Evolutionary conservation across 768 basidiomycete genomes (phyloP).

Genomic region (Harrya chromipes): DNA sequence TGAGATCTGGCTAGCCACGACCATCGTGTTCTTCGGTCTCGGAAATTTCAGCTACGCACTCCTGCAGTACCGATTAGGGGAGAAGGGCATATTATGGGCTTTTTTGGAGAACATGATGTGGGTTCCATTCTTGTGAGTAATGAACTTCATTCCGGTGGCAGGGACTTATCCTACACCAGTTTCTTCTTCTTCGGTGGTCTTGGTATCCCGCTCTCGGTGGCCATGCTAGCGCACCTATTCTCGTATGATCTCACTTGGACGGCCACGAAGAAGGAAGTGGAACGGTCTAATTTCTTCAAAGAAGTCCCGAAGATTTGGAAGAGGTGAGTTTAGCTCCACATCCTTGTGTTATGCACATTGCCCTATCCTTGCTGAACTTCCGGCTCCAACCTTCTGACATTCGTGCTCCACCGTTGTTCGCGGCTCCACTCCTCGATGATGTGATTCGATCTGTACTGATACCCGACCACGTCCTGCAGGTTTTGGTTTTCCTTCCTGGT

Average conservation of each 20-base stretch:
- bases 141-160: background rate
- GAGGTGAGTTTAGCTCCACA: slow-evolving; percentile 19
- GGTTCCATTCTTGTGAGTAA: slow-evolving; percentile 38
- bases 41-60: slow-evolving; percentile 71
- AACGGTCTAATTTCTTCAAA: slow-evolving; percentile 86
- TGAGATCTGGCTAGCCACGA: slow-evolving; percentile 77
- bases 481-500: slow-evolving; percentile 43
- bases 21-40: slow-evolving; percentile 72
- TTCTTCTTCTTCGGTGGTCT: slow-evolving; percentile 60
- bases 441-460: slow-evolving; percentile 15
- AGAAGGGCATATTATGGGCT: slow-evolving; percentile 24
- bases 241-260: slow-evolving; percentile 59
- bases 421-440: slow-evolving; percentile 2
- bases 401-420: background rate
- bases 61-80: slow-evolving; percentile 68
- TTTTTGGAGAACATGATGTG: slow-evolving; percentile 26
- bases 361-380: background rate
- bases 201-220: slow-evolving; percentile 49
- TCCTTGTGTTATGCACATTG: background rate
- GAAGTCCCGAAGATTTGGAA: slow-evolving; percentile 82
- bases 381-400: background rate
- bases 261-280: slow-evolving; percentile 76
- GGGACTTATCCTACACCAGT: slow-evolving; percentile 13
- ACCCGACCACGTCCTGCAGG: slow-evolving; percentile 15
- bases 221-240: slow-evolving; percentile 54